Percentiles rank a stretch among this genome's conserved stretches.
phyloP scores from a whole-genome alignment of 2,329 filamentous ascomycete species.

The Rhynchosporium graminicola region DNA sequence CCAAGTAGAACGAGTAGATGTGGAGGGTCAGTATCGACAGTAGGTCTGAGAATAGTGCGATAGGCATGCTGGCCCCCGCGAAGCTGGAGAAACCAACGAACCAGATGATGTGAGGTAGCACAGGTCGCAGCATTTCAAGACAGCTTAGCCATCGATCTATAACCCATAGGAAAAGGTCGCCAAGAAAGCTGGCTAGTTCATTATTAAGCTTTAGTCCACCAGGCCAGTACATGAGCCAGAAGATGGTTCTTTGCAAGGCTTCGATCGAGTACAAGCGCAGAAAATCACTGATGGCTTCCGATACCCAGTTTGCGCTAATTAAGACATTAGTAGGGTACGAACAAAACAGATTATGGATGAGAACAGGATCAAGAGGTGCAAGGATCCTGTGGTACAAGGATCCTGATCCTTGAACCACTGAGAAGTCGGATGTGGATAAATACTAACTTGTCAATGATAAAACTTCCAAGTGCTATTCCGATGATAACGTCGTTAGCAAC shows the following conservation, averaged over 20 bases:
- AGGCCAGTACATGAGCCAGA: conserved; percentile 94
- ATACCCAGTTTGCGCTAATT: conserved; percentile 77
- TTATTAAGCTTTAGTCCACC: conserved; percentile 87
- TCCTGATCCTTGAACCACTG: no score
- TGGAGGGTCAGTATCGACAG: conserved; percentile 89
- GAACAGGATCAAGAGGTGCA: no score
- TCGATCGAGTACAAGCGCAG: conserved; percentile 83
- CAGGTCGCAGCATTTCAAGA: conserved; percentile 74
- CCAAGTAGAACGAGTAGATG: conserved; percentile 97
- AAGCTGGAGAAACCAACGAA: conserved; percentile 94
- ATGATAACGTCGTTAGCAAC: conserved; percentile 97
- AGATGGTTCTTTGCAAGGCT: conserved; percentile 83
- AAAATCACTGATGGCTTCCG: conserved; percentile 73
- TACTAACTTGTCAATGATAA: conserved; percentile 72
- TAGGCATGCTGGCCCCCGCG: conserved; percentile 93
- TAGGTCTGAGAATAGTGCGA: conserved; percentile 92
- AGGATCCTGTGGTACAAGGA: no score
- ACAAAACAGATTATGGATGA: no score
- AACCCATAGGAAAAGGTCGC: conserved; percentile 77
- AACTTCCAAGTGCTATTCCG: conserved; percentile 92
- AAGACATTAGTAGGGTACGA: no score
- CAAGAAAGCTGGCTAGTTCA: conserved; percentile 89
- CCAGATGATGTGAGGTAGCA: conserved; percentile 84
- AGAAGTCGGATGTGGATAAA: no score
- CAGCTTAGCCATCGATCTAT: conserved; percentile 50